phyloP scores from a whole-genome alignment of 805 yeast species.

The Yarrowia hollandica region DNA sequence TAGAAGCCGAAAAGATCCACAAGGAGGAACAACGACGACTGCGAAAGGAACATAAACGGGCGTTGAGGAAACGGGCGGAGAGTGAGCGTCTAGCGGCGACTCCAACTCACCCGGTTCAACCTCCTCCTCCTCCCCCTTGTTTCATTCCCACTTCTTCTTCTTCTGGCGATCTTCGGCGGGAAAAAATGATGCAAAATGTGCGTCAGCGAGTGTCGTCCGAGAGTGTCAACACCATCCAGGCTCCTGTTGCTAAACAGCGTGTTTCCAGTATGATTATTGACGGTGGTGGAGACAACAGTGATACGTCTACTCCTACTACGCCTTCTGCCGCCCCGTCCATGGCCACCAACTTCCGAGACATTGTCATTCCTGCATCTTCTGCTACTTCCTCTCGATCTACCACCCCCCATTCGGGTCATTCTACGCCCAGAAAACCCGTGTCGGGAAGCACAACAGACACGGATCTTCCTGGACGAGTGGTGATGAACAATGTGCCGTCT shows the following conservation, averaged over 20 bases:
- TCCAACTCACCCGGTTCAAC: background rate
- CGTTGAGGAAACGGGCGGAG: background rate
- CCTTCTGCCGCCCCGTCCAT: too few relatives aligned
- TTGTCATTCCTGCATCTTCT: background rate
- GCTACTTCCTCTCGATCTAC: background rate
- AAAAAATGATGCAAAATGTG: conserved; percentile 1
- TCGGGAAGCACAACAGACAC: background rate
- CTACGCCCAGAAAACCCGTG: conserved; percentile 3
- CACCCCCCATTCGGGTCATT: conserved; percentile 1
- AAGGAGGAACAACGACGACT: background rate
- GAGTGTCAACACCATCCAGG: background rate
- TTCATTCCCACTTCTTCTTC: background rate
- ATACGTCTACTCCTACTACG: background rate
- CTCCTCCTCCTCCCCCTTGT: background rate
- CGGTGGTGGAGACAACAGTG: background rate
- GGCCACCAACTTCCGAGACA: too few relatives aligned
- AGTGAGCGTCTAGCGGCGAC: background rate
- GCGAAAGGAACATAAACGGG: background rate
- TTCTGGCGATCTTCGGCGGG: background rate
- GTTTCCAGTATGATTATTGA: conserved; percentile 5
- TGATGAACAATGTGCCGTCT: background rate
- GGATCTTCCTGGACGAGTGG: background rate
- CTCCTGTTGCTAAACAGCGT: background rate
- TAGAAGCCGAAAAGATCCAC: background rate
- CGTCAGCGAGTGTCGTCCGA: conserved; percentile 2